A percentile compares a stretch with the other conserved stretches of the same genome.
Evolutionary conservation across 495 filamentous ascomycete genomes (phyloP).

Genomic region (Lineolata rhizophorae): DNA sequence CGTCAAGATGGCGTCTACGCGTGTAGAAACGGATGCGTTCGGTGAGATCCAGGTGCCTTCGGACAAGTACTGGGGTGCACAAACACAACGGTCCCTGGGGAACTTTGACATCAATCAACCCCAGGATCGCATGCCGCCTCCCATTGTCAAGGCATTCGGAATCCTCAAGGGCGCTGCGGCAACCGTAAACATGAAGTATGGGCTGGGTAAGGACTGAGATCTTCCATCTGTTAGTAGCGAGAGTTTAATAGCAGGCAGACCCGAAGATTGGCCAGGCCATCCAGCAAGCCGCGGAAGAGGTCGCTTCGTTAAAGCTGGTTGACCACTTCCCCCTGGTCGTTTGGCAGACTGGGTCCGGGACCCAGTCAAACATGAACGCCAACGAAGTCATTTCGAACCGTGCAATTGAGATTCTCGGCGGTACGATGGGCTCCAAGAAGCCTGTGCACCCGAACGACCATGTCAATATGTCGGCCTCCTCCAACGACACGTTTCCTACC

Average conservation of each 20-base stretch:
- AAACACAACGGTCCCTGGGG: slow-evolving; percentile 88
- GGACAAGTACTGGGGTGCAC: slow-evolving; percentile 98
- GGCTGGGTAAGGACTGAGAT: slow-evolving; percentile 68
- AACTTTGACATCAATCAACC: slow-evolving; percentile 99
- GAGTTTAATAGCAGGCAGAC: no score
- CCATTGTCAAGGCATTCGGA: slow-evolving; percentile 81
- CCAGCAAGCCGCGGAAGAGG: slow-evolving; percentile 81
- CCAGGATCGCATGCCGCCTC: slow-evolving; percentile 91
- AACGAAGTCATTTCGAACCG: slow-evolving; percentile 99
- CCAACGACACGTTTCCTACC: slow-evolving; percentile 98
- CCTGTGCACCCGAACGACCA: slow-evolving; percentile 98
- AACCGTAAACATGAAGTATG: slow-evolving; percentile 84
- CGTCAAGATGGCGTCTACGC: no score
- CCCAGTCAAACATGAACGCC: slow-evolving; percentile 99
- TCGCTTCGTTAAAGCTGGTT: slow-evolving; percentile 78
- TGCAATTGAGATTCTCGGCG: slow-evolving; percentile 92
- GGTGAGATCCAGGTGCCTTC: slow-evolving; percentile 77
- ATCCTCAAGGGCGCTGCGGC: slow-evolving; percentile 95
- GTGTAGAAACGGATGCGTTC: slow-evolving; percentile 92
- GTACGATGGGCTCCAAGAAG: slow-evolving; percentile 86
- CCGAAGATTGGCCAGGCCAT: slow-evolving; percentile 84
- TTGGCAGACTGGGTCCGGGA: slow-evolving; percentile 97
- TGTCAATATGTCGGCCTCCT: slow-evolving; percentile 96
- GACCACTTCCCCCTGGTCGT: slow-evolving; percentile 98
- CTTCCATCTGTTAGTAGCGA: no score